Conservation (phyloP, 2,329 filamentous ascomycete species). For the Nemania diffusa region DNA sequence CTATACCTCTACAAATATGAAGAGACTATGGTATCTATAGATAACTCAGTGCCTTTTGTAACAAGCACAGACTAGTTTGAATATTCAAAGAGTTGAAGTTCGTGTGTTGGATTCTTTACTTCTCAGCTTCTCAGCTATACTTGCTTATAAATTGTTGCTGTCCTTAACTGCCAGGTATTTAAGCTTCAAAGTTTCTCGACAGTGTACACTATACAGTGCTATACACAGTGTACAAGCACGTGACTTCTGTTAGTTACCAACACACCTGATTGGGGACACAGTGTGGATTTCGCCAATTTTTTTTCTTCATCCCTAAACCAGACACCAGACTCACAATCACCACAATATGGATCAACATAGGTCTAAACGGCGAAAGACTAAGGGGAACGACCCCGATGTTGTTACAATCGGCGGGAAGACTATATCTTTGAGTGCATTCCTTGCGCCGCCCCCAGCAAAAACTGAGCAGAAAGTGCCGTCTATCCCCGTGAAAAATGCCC, state of each 20-base stretch:
- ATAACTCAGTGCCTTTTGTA: neutral
- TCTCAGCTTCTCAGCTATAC: too few species aligned
- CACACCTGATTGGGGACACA: slow-evolving; percentile 13
- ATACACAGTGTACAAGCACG: slow-evolving; percentile 24
- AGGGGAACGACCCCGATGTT: slow-evolving; percentile 47
- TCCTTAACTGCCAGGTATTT: too few species aligned
- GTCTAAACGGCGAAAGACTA: slow-evolving; percentile 54
- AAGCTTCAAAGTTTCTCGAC: too few species aligned
- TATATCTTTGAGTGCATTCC: slow-evolving; percentile 62
- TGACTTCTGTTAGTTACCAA: slow-evolving; percentile 18
- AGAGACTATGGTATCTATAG: neutral
- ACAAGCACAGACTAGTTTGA: neutral
- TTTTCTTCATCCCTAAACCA: slow-evolving; percentile 17
- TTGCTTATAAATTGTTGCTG: too few species aligned
- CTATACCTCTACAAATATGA: neutral
- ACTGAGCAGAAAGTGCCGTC: slow-evolving; percentile 39
- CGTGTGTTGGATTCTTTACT: too few species aligned
- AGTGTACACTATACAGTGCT: too few species aligned
- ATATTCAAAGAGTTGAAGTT: neutral
- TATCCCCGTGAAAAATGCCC: slow-evolving; percentile 20
- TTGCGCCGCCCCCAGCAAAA: slow-evolving; percentile 46
- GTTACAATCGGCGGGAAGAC: slow-evolving; percentile 60
- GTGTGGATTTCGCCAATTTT: slow-evolving; percentile 28
- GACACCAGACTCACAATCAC: slow-evolving; percentile 6
- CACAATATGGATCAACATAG: slow-evolving; percentile 45